Base-by-base conservation (phyloP, 495 filamentous ascomycete species). In the Talaromyces adpressus region DNA sequence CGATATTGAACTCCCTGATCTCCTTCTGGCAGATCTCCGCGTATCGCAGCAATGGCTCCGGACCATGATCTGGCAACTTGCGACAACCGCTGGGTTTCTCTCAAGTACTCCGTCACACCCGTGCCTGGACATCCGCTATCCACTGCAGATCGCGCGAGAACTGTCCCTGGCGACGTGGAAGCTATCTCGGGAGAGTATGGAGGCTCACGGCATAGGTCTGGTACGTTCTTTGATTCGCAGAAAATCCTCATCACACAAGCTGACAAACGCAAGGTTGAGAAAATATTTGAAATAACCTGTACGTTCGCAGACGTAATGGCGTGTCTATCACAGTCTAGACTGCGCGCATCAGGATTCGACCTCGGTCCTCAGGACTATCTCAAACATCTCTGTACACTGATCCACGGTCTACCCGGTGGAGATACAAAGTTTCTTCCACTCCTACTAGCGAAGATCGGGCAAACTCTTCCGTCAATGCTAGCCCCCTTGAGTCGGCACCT, bases 11-110 rank as follows among this genome's bases (percentile, higher is more conserved):
- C 77, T 81, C 53, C 85, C 84, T 2, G 85, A 91, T 62, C 77
- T 75, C 30, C 83, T 89, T 67, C 78, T 85, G 18, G 76, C 83
- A 22, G 89, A 92, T 64, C 71, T 90, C n/a, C 76, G 82, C 18
- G 78, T 83, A 4, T 90, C 86, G 57, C 90, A 91, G 71, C 83
- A 89, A 67, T 93, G 90, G 90, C 81, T 92, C 8, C 85, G 88
- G 62, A 88, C 85, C 14, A 86, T 87, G 76, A 83, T 88, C 6
- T 92, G 89, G 90, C 88, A 91, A 64, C 71, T 93, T 11, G 76
- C 77, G 0, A 80, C 73, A 6, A 72, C 77, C 20, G 79, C 82
- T 16, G 79, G 81, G 1, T 81, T 76, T 49, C 73, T 86, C 34
- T 85, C 82, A 7, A 81, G 79, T 14, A 73, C 72, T 1, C 79